phyloP scores from a whole-genome alignment of 345 rosid species.

The Chamaenerion angustifolium region DNA sequence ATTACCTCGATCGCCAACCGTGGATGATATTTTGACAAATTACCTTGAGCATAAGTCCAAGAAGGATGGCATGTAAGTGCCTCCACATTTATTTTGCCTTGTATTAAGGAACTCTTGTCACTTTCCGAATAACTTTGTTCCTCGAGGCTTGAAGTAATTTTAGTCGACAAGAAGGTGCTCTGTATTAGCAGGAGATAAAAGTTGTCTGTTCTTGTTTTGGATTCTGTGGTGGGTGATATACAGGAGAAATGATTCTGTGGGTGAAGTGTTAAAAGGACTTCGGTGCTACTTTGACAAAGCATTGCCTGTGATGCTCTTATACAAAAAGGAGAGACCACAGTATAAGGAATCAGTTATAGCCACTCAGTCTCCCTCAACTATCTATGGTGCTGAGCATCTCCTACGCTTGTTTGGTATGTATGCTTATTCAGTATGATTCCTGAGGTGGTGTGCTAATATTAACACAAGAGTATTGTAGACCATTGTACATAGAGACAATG shows the following conservation, averaged over 20 bases:
- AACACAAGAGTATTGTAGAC: too few relatives aligned
- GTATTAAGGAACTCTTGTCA: too few relatives aligned
- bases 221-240: background rate
- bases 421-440: too few relatives aligned
- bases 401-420: constrained; percentile 65
- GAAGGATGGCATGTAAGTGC: constrained; percentile 76
- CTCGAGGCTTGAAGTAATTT: too few relatives aligned
- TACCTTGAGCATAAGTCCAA: constrained; percentile 76
- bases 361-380: constrained; percentile 49
- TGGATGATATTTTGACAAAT: constrained; percentile 74
- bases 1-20: constrained; percentile 82
- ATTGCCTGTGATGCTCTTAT: constrained; percentile 67
- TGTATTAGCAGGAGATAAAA: too few relatives aligned
- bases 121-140: too few relatives aligned
- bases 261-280: constrained; percentile 65
- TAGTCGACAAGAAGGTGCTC: too few relatives aligned
- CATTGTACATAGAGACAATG: too few relatives aligned
- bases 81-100: too few relatives aligned
- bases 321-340: constrained; percentile 76
- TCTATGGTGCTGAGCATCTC: constrained; percentile 76
- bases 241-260: constrained; percentile 52
- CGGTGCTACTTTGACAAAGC: constrained; percentile 79
- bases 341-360: constrained; percentile 35
- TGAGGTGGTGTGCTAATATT: too few relatives aligned
- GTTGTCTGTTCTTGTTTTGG: too few relatives aligned